Conservation (phyloP, 257 asterid species). For the Ligustrum vulgare region DNA sequence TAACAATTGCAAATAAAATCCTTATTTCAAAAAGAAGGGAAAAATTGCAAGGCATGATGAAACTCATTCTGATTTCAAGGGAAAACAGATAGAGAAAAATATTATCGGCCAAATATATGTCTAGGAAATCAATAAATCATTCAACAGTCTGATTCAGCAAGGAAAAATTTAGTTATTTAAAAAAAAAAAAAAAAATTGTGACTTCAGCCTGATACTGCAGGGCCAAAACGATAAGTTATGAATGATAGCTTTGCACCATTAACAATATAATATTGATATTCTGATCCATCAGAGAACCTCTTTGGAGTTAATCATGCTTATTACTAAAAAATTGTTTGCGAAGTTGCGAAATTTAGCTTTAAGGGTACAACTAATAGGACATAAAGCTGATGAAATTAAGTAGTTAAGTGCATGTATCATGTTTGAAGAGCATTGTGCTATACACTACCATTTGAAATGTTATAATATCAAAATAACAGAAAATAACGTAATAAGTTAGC, state of each 20-base stretch:
- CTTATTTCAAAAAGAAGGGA: constrained; percentile 16
- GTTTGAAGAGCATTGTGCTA: background rate
- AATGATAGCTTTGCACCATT: background rate
- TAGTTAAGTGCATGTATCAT: background rate
- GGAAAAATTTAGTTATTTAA: background rate
- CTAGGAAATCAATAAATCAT: background rate
- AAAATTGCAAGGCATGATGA: constrained; percentile 14
- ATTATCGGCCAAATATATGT: constrained; percentile 1
- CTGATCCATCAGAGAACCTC: background rate
- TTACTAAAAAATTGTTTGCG: background rate
- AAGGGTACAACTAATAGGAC: background rate
- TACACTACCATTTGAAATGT: background rate
- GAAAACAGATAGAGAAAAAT: background rate
- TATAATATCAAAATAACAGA: background rate
- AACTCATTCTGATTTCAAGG: background rate
- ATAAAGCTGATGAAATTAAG: background rate
- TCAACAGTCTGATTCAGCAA: background rate
- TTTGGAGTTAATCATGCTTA: background rate
- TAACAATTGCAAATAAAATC: constrained; percentile 32
- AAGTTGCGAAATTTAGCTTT: background rate
- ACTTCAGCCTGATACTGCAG: background rate
- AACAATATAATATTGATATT: background rate
- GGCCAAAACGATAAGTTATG: background rate
- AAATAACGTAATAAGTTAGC: background rate
- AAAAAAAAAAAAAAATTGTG: background rate